Evolutionary conservation across 768 basidiomycete genomes (phyloP).

Genomic region (Podaxis carcinomalis): DNA sequence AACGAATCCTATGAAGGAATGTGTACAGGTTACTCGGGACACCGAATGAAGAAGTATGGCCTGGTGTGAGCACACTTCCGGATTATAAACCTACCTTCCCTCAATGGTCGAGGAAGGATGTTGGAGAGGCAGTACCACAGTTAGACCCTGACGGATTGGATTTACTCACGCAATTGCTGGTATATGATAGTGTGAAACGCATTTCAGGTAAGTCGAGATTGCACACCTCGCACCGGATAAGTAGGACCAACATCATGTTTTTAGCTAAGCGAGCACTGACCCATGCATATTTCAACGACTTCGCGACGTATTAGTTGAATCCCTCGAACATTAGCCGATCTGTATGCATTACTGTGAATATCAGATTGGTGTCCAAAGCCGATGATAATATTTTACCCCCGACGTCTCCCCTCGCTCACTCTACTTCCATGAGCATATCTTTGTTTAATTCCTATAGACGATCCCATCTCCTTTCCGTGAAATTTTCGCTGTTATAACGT

Average conservation of each 20-base stretch:
- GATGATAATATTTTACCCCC: not conserved
- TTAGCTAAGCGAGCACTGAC: conserved; percentile 53
- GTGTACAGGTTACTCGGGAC: conserved; percentile 82
- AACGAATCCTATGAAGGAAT: not conserved
- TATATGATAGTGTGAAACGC: conserved; percentile 87
- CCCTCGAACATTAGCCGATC: not conserved
- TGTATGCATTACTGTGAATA: not conserved
- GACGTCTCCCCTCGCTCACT: not conserved
- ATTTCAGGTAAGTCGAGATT: conserved; percentile 71
- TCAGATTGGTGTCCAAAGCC: not conserved
- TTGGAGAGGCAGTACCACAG: conserved; percentile 59
- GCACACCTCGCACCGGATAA: conserved; percentile 21
- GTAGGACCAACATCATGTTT: conserved; percentile 33
- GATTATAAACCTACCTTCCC: conserved; percentile 98
- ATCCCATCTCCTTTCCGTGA: no score
- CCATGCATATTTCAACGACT: conserved; percentile 35
- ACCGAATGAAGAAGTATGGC: conserved; percentile 89
- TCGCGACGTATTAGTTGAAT: not conserved
- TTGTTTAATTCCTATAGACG: not conserved
- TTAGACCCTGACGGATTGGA: conserved; percentile 78
- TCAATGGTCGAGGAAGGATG: conserved; percentile 81
- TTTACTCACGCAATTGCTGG: conserved; percentile 68
- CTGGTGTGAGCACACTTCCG: conserved; percentile 80
- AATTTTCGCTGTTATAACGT: no score
- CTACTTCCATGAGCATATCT: not conserved